Percentiles rank a stretch among this genome's conserved stretches.
Conservation (phyloP, 306 rosid genomes). For the Acmispon strigosus region DNA sequence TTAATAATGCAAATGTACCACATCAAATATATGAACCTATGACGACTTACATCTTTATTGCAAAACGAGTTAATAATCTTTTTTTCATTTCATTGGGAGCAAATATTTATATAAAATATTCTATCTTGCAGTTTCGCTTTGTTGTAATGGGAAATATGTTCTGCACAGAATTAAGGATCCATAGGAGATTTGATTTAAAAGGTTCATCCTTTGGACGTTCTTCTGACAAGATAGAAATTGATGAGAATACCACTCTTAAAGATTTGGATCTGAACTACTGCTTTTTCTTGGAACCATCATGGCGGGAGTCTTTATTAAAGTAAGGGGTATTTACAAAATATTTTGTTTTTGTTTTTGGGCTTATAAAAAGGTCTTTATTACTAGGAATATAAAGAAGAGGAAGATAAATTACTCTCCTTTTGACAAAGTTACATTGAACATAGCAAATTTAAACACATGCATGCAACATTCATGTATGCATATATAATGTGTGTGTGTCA, state of each 20-base stretch:
- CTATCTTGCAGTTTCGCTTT: conserved; percentile 81
- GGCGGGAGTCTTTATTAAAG: conserved; percentile 81
- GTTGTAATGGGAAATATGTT: conserved; percentile 99
- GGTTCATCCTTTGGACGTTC: conserved; percentile 98
- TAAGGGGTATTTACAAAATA: conserved; percentile 42
- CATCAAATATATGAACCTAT: conserved; percentile 2
- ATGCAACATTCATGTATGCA: neutral
- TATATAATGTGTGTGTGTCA: too few relatives aligned
- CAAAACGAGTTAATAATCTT: conserved; percentile 12
- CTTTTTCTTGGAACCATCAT: conserved; percentile 94
- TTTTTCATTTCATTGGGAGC: conserved; percentile 23
- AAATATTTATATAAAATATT: conserved; percentile 12
- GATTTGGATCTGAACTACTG: conserved; percentile 86
- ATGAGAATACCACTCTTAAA: conserved; percentile 91
- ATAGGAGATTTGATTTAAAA: conserved; percentile 87
- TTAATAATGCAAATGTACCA: neutral
- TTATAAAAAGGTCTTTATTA: neutral
- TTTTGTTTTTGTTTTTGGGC: neutral
- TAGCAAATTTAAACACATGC: neutral
- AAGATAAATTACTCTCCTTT: neutral
- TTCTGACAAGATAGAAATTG: conserved; percentile 93
- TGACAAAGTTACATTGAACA: neutral
- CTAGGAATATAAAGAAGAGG: conserved; percentile 5
- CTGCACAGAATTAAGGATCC: conserved; percentile 97
- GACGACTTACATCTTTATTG: conserved; percentile 6